Evolutionary conservation across 192 early-diverging fungal species (phyloP).

Genomic region (Mortierella alpina): DNA sequence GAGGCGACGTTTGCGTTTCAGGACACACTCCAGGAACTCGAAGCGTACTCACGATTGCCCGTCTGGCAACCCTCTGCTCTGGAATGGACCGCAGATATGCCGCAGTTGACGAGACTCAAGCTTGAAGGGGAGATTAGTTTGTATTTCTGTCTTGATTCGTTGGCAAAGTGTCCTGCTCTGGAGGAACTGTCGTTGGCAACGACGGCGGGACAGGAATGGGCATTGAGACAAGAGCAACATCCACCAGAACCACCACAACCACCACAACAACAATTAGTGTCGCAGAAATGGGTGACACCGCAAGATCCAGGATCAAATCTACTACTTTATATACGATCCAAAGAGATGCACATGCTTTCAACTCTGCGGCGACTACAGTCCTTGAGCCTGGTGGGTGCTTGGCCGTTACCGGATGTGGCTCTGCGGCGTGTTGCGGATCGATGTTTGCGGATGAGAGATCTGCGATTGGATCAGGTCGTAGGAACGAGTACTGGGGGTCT

Average conservation of each 20-base stretch:
- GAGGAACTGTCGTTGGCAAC: conserved; percentile 26
- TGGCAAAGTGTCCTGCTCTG: conserved; percentile 26
- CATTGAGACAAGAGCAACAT: background rate
- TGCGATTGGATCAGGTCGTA: conserved; percentile 24
- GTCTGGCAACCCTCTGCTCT: conserved; percentile 40
- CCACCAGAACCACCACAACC: background rate
- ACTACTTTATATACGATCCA: conserved; percentile 16
- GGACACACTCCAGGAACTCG: conserved; percentile 37
- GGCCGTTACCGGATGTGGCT: conserved; percentile 23
- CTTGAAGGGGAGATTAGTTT: conserved; percentile 44
- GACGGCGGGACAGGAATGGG: background rate
- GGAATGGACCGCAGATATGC: conserved; percentile 17
- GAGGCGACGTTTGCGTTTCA: conserved; percentile 45
- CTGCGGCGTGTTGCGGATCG: conserved; percentile 28
- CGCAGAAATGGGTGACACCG: background rate
- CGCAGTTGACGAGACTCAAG: conserved; percentile 8
- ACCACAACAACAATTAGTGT: background rate
- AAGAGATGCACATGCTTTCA: conserved; percentile 24
- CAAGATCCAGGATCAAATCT: conserved; percentile 22
- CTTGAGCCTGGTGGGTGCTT: conserved; percentile 12
- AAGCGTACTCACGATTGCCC: conserved; percentile 13
- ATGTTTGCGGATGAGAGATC: conserved; percentile 15
- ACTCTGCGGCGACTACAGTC: background rate
- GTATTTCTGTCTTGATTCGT: conserved; percentile 33
- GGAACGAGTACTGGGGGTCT: conserved; percentile 29